Base-by-base conservation (phyloP, 345 rosid species). In the Populus deltoides region DNA sequence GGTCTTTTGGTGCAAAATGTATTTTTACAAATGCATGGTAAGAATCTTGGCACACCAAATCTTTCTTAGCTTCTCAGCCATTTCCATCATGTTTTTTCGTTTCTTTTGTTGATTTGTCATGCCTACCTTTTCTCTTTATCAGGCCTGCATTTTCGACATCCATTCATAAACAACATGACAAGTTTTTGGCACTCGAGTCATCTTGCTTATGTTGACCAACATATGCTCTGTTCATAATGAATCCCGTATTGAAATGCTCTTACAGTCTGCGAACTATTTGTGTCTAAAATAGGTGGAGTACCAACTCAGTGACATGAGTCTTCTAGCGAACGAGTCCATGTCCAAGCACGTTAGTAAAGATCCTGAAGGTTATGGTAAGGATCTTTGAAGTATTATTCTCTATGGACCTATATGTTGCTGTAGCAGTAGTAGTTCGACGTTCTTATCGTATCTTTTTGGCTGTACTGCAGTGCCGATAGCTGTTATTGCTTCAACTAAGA, bases 291-390 rank as follows among this genome's bases (percentile, higher is more conserved):
- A 93, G 98, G 99, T 87, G 78, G 98, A 96, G 71, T 93, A 93
- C 81, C 93, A 90, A 84, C 87, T 96, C 79, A 93, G 97, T 72
- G 92, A 94, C 85, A 90, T 93, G 92, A 92, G 94, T 84, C 93
- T 96, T 81, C 86, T 96, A 45, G 94, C 97, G 17, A 93, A 96
- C 83, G 98, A 96, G 74, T 88, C 92, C 27, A 83, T 96, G 81
- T 88, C 95, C 38, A 93, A 89, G 82, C 98, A 92, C 47, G 85
- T 91, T 71, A 87, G 73, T 77, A 92, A 91, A 91, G 98, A 96
- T 47, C 90, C 88, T 27, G 97, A 93, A 86, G 97, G 98, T 67
- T 96, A 88, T 77, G 98, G 98, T 96, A 88, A 88, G 93, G 20
- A 43, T 66, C 65, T 57, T 22, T 69, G 17, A 47, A 75, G 36